A percentile compares a stretch with the other conserved stretches of the same genome.
These are phyloP conservation scores for Xylaria sp. DNA, from an alignment of 2,329 filamentous ascomycete species.

Conservation along the genomic window DNA sequence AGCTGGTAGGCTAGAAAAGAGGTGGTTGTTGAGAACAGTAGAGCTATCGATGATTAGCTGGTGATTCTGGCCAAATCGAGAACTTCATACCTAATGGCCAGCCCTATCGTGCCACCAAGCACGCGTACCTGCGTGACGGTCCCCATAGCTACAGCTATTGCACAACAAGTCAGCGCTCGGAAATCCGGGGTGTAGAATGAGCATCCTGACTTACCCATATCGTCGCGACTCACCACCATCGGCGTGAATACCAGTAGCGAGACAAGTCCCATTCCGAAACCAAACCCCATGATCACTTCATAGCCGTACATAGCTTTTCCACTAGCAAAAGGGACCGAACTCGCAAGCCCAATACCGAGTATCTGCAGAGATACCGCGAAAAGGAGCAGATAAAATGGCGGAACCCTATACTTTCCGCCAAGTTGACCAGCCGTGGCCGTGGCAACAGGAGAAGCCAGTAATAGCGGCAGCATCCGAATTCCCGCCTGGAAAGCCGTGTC, in stretches of 20 bases:
- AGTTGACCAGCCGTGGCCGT: constrained; percentile 36
- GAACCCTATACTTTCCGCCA: constrained; percentile 32
- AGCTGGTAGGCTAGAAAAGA: constrained; percentile 13
- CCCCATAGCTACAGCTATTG: constrained; percentile 40
- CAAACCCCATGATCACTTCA: constrained; percentile 41
- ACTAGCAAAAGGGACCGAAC: constrained; percentile 27
- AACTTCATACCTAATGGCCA: constrained; percentile 38
- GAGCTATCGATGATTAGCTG: constrained; percentile 18
- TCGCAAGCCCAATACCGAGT: constrained; percentile 39
- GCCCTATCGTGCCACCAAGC: constrained; percentile 41
- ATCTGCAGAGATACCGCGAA: constrained; percentile 35
- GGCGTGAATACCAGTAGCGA: constrained; percentile 38
- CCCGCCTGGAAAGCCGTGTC: constrained; percentile 36
- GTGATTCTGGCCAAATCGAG: not conserved
- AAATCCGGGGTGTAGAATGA: constrained; percentile 1
- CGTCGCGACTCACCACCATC: constrained; percentile 35
- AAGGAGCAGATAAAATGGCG: constrained; percentile 37
- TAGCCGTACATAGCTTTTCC: constrained; percentile 37
- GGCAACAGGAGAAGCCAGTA: constrained; percentile 38
- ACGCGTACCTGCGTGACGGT: constrained; percentile 43
- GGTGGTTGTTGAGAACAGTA: constrained; percentile 28
- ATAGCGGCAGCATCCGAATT: constrained; percentile 38
- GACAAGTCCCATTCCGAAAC: constrained; percentile 40
- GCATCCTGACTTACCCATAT: constrained; percentile 32
- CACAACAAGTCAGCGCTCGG: not conserved